phyloP scores from a whole-genome alignment of 352 stramenopile species.

The Globisporangium uncinulatum region DNA sequence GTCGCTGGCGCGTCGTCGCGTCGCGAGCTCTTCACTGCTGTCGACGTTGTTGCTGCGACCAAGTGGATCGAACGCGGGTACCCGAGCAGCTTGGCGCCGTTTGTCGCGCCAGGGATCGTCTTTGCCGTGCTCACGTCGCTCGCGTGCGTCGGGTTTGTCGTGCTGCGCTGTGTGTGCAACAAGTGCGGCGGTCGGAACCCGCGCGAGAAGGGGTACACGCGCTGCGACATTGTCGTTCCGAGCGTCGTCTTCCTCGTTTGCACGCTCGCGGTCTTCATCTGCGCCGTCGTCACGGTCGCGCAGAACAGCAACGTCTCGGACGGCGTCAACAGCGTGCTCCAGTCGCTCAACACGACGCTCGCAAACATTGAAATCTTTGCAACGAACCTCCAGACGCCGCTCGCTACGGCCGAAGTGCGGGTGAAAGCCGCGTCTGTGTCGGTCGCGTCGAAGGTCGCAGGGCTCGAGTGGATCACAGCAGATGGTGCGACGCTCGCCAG shows the following conservation, averaged over 20 bases:
- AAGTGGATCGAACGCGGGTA: constrained; percentile 70
- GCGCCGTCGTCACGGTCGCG: constrained; percentile 60
- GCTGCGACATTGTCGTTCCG: constrained; percentile 70
- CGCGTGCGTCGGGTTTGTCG: constrained; percentile 46
- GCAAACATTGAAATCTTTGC: constrained; percentile 76
- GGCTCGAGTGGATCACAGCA: constrained; percentile 42
- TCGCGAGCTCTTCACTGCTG: constrained; percentile 47
- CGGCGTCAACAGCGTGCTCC: constrained; percentile 47
- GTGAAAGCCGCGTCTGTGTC: constrained; percentile 34
- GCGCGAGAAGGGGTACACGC: constrained; percentile 69
- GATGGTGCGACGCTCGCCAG: constrained; percentile 42
- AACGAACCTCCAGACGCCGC: constrained; percentile 45
- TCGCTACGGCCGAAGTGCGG: constrained; percentile 35
- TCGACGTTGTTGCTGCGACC: constrained; percentile 42
- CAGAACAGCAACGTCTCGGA: constrained; percentile 82
- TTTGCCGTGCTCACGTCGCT: constrained; percentile 62
- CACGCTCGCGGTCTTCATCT: constrained; percentile 75
- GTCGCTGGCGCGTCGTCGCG: constrained; percentile 30
- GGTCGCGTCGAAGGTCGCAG: constrained; percentile 32
- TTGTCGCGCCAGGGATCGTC: constrained; percentile 65
- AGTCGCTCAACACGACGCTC: constrained; percentile 66
- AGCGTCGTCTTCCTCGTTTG: constrained; percentile 56
- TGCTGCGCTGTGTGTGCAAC: constrained; percentile 79
- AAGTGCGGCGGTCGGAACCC: constrained; percentile 71
- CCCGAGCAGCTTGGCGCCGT: constrained; percentile 56